A percentile compares a stretch with the other conserved stretches of the same genome.
Conservation (phyloP, 2,329 filamentous ascomycete species). For the Clarireedia hainanense region DNA sequence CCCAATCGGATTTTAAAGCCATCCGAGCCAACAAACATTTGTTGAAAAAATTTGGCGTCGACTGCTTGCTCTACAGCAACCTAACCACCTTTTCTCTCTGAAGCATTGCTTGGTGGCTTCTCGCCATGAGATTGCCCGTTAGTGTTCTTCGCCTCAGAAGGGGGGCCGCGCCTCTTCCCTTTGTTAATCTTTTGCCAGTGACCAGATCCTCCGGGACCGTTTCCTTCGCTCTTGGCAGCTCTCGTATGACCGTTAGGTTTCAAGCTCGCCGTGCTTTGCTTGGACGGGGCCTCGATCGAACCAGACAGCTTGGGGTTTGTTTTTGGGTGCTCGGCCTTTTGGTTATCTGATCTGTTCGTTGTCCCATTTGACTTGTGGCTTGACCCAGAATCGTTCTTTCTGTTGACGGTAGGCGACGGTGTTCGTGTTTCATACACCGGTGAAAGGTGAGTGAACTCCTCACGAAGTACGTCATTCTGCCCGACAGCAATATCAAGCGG, state of each 20-base stretch:
- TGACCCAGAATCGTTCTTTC: slow-evolving; percentile 41
- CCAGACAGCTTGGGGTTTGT: slow-evolving; percentile 8
- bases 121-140: slow-evolving; percentile 40
- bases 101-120: slow-evolving; percentile 48
- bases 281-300: slow-evolving; percentile 30
- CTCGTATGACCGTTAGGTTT: slow-evolving; percentile 47
- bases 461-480: slow-evolving; percentile 20
- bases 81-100: slow-evolving; percentile 56
- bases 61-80: neutral
- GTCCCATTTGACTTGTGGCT: slow-evolving; percentile 14
- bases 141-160: slow-evolving; percentile 38
- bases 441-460: slow-evolving; percentile 45
- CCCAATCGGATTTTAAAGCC: too few species aligned
- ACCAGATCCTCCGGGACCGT: slow-evolving; percentile 25
- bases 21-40: too few species aligned
- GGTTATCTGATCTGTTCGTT: slow-evolving; percentile 12
- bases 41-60: too few species aligned
- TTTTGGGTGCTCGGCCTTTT: slow-evolving; percentile 12
- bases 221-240: slow-evolving; percentile 46
- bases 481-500: slow-evolving; percentile 26
- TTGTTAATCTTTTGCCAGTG: slow-evolving; percentile 53
- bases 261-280: slow-evolving; percentile 15
- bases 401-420: slow-evolving; percentile 56
- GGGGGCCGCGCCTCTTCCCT: slow-evolving; percentile 40
- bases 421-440: slow-evolving; percentile 69